Conservation (phyloP, 805 yeast species). For the Cyberlindnera galapagoensis region DNA sequence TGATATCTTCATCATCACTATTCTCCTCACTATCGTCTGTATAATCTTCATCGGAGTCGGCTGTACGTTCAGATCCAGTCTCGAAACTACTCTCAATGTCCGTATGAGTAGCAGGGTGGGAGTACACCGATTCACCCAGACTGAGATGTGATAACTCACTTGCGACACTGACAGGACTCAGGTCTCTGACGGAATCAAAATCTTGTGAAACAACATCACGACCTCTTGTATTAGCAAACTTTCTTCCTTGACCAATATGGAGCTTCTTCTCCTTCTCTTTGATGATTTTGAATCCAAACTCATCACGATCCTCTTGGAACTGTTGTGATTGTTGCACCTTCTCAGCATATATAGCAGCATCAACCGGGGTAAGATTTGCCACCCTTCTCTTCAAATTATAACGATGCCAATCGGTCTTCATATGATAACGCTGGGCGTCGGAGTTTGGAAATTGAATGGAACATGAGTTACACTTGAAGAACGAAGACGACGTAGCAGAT, state of each 20-base stretch:
- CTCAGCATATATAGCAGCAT: slow-evolving; percentile 43
- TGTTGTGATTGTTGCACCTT: slow-evolving; percentile 30
- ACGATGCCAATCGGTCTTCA: slow-evolving; percentile 98
- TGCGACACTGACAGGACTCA: slow-evolving; percentile 45
- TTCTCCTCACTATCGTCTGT: slow-evolving; percentile 21
- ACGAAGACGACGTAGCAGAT: slow-evolving; percentile 14
- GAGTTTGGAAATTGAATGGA: slow-evolving; percentile 72
- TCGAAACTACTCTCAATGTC: slow-evolving; percentile 32
- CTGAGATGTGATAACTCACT: slow-evolving; percentile 54
- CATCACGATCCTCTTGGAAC: slow-evolving; percentile 31
- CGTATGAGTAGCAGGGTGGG: slow-evolving; percentile 28
- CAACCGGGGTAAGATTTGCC: slow-evolving; percentile 70
- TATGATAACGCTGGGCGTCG: slow-evolving; percentile 84
- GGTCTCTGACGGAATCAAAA: slow-evolving; percentile 24
- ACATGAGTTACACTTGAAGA: slow-evolving; percentile 85
- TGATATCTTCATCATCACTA: slow-evolving; percentile 14
- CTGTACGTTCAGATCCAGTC: slow-evolving; percentile 46
- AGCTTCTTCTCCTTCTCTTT: slow-evolving; percentile 17
- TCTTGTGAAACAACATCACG: slow-evolving; percentile 14
- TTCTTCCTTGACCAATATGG: slow-evolving; percentile 10
- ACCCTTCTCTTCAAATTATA: slow-evolving; percentile 92
- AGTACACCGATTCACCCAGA: slow-evolving; percentile 38
- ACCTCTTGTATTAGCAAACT: slow-evolving; percentile 20
- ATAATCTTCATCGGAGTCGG: slow-evolving; percentile 27
- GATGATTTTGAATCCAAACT: slow-evolving; percentile 32